Evolutionary conservation across 208 protist species (phyloP), one percentile per base, ranked within the genome.

Genomic region (Kentomonas sorsogonicus): DNA sequence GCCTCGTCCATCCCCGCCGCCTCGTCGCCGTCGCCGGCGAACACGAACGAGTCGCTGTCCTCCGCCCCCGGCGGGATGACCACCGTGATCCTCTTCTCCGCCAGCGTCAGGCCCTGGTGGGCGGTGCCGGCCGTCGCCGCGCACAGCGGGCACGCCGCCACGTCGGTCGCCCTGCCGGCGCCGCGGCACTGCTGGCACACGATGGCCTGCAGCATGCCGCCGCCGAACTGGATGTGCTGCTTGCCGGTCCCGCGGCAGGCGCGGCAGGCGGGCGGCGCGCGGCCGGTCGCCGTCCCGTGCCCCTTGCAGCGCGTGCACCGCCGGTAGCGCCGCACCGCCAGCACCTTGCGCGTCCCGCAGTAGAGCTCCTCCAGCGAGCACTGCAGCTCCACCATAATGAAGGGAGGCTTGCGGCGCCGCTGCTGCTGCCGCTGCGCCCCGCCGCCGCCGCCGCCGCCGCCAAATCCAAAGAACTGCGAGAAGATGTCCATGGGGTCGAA

Each of bases 291-390:
- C 77, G 53, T 10, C 91, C 95, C 31, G 60, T 60, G 29, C 80
- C 96, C 25, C 71, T 55, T 0, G 64, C 68, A 34, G 48, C 23
- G 46, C 7, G 25, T 20, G 22, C 93, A 97, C n/a, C 57, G 62
- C 0, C 82, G 66, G 27, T 79, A 63, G 11, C 84, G 78, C 26
- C n/a, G 76, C 46, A 98, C 75, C 22, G 75, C 69, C 25, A 99
- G 45, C 63, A 98, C 96, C 55, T 83, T 85, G 7, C 78, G 83
- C 48, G 94, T 97, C 29, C 98, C 97, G 27, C 93, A 98, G 81
- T 99, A 99, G 23, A 99, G 69, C 65, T 98, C 90, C 60, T 99
- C 97, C 26, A 99, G 84, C 6, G 85, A 82, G 38, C 97, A 90
- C 40, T 77, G 63, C 46, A 98, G 62, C 57, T 86, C 79, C 53